Evolutionary conservation across 352 stramenopile species (phyloP), one percentile per base, ranked within the genome.

Genomic region (Pythium brachiatum): DNA sequence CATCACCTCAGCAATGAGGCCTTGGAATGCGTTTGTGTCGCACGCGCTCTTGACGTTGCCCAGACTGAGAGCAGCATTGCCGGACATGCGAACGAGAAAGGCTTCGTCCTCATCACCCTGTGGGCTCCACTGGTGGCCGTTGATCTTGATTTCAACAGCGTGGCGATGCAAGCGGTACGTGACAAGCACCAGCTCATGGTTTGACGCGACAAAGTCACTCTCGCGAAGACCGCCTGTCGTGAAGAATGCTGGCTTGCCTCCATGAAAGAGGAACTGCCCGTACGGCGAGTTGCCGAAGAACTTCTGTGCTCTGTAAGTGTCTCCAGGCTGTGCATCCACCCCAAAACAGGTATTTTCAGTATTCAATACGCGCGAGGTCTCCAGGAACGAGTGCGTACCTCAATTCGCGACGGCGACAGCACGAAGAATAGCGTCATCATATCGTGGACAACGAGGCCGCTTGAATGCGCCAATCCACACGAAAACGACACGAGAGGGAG

Each of bases 201-300:
- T 63, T 0, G 60, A 57, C 0, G 74, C 43, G 7, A 54, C 20
- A 9, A 74, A 53, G 23, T 57, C 46, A 41, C 64, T 69, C 47
- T 83, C 73, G 3, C 73, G 66, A 26, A 89, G 61, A 9, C 78
- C 78, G 1, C 69, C 74, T 18, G 62, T 84, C 0, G 78, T 78
- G 32, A 79, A 79, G 57, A 88, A 87, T 1, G 71, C 73, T 2
- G 81, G 78, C 27, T 79, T 85, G n/a, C 75, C 78, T 12, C 68
- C 75, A 44, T 83, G 76, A 25, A 90, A 68, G 44, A 81, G 60
- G 52, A 90, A 90, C 39, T 90, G 81, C 3, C 78, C 81, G 55
- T 90, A 86, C 27, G 80, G 81, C 3, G 76, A 72, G 68, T 84
- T 87, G 1, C 81, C 81, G 36, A 90, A 90, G 64, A 90, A 87